Base-by-base conservation (phyloP, 2,329 filamentous ascomycete species). In the Septoria linicola region DNA sequence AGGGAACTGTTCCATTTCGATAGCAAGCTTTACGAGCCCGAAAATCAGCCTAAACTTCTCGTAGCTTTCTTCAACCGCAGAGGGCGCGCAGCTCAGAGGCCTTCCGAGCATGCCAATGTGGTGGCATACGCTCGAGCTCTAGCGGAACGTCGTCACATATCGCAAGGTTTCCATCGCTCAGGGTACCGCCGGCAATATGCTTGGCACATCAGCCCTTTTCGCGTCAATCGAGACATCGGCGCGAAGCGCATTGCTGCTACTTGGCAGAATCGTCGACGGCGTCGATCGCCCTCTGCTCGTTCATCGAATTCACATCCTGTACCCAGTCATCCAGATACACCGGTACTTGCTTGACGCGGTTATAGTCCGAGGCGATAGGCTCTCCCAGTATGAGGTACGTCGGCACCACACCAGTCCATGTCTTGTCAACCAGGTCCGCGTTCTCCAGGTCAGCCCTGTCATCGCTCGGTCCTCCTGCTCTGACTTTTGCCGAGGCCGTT, bases 401-500 rank as follows among this genome's bases (percentile, higher is more conserved):
- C 1, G 89, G 73, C 59, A 84, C 72, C n/a, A 83, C 80, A 1
- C 81, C 81, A 1, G 78, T 80, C 81, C 80, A 84, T 6, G 80
- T 74, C 37, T 68, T 73, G 23, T 72, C 68, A 2, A 73, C 73
- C 17, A 82, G 63, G 19, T 78, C 75, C 20, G 72, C 69, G 31
- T 73, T 72, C 53, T 74, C 70, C 59, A 72, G 57, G 66, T 84
- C 81, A 60, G 79, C 78, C 55, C 72, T 75, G 52, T 83, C 80
- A 62, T 83, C 80, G n/a, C 76, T 76, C 1, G 87, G 83, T 32
- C 76, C 76, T 0, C 87, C 88, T 19, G 77, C 74, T 6, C 87
- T 76, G 35, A 87, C 75, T 77, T 95, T 95, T 21, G 84, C 87
- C 63, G 85, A 90, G 3, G 87, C 89, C 42, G 81, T 82, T 13